Evolutionary conservation across 1,284 basidiomycete species (phyloP), one percentile per base, ranked within the genome.

Genomic region (Afroboletus lepidellus): DNA sequence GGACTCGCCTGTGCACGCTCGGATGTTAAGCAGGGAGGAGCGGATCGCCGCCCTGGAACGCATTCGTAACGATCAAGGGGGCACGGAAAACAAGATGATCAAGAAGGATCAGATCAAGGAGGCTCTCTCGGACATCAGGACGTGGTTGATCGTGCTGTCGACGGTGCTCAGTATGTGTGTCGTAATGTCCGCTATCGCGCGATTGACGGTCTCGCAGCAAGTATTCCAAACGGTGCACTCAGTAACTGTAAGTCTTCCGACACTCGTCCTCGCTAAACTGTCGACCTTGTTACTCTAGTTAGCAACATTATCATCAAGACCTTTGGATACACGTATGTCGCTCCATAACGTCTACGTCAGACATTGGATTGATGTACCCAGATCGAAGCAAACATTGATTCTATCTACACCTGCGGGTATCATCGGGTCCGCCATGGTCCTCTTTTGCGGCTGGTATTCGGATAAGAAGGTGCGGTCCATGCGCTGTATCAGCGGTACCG

Each of bases 21-120:
- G 61, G 7, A 76, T 83, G 59, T 69, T 88, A 15, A 81, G 76
- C 0, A 73, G 71, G 46, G 79, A 84, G 58, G 84, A 88, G 59
- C 74, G 81, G 15, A 77, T 85, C 44, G 80, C 84, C 25, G 82
- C 76, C 4, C 67, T 87, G 25, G 85, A 87, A 63, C 77, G 85
- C 36, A 80, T 88, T n/a, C 77, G 83, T 32, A 76, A 84, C 56
- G 84, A 87, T 57, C 79, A 84, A 60, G 80, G 79, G 33, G 87
- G 85, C 1, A 84, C 77, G 0, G 76, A 78, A 59, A 85, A 84
- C 66, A 80, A 79, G 65, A 75, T 70, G 3, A 69, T 82, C 61
- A 87, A 89, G 72, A 77, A 72, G 60, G 72, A 78, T 5, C 84
- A 87, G 62, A 71, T 81, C 18, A 61, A 75, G 29, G 83, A 87